Conservation (phyloP, 1,139 yeast genomes). For the Geotrichum candidum region DNA sequence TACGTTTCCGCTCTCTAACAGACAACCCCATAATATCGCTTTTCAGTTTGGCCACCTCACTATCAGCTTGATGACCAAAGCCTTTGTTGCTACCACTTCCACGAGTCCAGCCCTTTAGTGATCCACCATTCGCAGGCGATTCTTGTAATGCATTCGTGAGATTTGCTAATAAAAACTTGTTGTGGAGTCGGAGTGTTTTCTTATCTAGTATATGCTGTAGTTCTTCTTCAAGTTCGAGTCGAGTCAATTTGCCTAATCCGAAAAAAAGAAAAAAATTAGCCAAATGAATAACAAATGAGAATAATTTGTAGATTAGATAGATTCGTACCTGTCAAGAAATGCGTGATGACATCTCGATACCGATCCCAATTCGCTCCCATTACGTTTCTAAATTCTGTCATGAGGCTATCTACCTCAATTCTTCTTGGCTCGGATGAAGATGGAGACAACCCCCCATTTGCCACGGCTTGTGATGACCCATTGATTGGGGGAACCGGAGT, state of each 20-base stretch:
- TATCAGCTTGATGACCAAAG: slow-evolving; percentile 31
- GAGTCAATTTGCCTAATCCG: slow-evolving; percentile 47
- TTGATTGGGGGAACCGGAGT: background rate
- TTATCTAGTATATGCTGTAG: slow-evolving; percentile 53
- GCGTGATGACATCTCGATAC: slow-evolving; percentile 72
- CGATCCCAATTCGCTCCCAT: slow-evolving; percentile 79
- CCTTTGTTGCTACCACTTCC: slow-evolving; percentile 30
- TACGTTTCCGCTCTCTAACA: slow-evolving; percentile 74
- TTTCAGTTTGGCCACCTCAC: slow-evolving; percentile 73
- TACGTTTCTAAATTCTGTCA: slow-evolving; percentile 63
- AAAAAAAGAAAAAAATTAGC: background rate
- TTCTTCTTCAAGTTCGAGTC: slow-evolving; percentile 60
- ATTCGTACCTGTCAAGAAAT: slow-evolving; percentile 58
- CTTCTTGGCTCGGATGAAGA: slow-evolving; percentile 29
- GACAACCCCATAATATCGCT: slow-evolving; percentile 85
- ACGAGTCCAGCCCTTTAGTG: slow-evolving; percentile 45
- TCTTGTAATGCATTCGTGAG: slow-evolving; percentile 80
- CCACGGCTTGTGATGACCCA: background rate
- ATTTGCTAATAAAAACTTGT: slow-evolving; percentile 71
- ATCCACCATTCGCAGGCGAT: slow-evolving; percentile 50
- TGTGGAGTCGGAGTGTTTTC: slow-evolving; percentile 56
- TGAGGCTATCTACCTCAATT: slow-evolving; percentile 65
- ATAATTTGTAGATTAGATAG: background rate
- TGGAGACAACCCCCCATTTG: slow-evolving; percentile 18
- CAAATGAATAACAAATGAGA: background rate